Evolutionary conservation across 768 basidiomycete genomes (phyloP), one percentile per base, ranked within the genome.

Genomic region (Mycena haematopus): DNA sequence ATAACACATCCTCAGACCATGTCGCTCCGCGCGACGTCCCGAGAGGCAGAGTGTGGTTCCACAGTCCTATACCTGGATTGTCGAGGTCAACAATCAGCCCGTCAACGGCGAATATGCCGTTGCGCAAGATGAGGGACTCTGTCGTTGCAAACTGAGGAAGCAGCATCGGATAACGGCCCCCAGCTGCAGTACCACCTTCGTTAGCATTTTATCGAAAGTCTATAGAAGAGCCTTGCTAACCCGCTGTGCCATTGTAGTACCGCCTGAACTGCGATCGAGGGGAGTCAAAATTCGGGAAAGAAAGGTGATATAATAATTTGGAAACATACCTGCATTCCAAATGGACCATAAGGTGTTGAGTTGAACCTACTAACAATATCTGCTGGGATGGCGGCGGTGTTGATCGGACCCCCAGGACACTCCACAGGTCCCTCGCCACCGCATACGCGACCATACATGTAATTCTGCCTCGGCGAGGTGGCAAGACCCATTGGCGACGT

Each of bases 1-100:
- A 72, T 15, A 72, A 52, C 29, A 72, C 42, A 7, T 72, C 69
- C 25, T 70, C 64, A 10, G 68, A 68, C 71, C 71, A 72, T 5
- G 40, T 49, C 6, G 25, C 68, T 6, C 71, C 71, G 1, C 51
- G 11, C 19, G 44, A 11, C 13, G 53, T 29, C 0, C 59, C 46
- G 0, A 24, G 7, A 3, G 68, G 68, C 2, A 69, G 14, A 2
- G 65, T 66, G 56, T 66, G 65, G 45, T 66, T 69, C 62, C 56
- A 66, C 22, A 69, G 52, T 19, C 68, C 68, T 21, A 69, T 42
- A 10, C 67, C 68, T 13, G 71, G 71, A 22, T 57, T 67, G 1
- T 68, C 66, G 42, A 72, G 52, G 46, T 72, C 69, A 11, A 70
- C 62, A 21, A 72, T 62, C 10, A 69, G 33, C 3, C 71, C 69